phyloP scores from a whole-genome alignment of 2,329 filamentous ascomycete genomes.

The Stemphylium lycopersici region DNA sequence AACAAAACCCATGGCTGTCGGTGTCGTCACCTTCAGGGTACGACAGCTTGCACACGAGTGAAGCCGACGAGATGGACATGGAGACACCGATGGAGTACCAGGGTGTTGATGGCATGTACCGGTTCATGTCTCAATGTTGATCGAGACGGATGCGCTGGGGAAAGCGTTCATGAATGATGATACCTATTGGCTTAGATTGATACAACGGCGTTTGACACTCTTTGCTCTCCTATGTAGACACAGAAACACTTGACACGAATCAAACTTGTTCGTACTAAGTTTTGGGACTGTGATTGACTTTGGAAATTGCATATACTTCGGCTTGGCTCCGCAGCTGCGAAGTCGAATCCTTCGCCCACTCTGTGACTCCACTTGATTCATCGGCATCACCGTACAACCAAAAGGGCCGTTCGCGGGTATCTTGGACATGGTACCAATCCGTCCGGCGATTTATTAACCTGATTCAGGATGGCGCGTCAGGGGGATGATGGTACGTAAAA shows the following conservation, averaged over 20 bases:
- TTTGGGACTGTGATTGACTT: not conserved
- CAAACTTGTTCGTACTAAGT: not conserved
- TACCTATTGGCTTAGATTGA: slow-evolving; percentile 42
- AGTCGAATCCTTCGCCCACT: not conserved
- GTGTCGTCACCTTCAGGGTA: slow-evolving; percentile 58
- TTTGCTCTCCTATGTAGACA: slow-evolving; percentile 30
- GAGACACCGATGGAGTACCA: slow-evolving; percentile 63
- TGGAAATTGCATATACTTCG: not conserved
- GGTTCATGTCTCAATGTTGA: slow-evolving; percentile 70
- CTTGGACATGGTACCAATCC: not conserved
- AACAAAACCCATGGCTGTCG: slow-evolving; percentile 61
- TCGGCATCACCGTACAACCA: no score
- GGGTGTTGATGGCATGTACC: slow-evolving; percentile 68
- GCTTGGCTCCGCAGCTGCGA: not conserved
- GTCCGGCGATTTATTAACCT: not conserved
- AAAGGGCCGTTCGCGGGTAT: no score
- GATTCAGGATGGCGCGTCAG: not conserved
- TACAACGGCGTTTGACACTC: slow-evolving; percentile 18
- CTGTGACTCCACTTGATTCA: no score
- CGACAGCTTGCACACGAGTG: slow-evolving; percentile 63
- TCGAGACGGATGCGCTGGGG: slow-evolving; percentile 26
- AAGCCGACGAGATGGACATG: slow-evolving; percentile 50
- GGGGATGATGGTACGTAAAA: slow-evolving; percentile 18
- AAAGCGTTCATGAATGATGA: slow-evolving; percentile 18
- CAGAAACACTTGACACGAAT: slow-evolving; percentile 2